phyloP scores from a whole-genome alignment of 2,329 filamentous ascomycete genomes.

The Cordyceps sp. region DNA sequence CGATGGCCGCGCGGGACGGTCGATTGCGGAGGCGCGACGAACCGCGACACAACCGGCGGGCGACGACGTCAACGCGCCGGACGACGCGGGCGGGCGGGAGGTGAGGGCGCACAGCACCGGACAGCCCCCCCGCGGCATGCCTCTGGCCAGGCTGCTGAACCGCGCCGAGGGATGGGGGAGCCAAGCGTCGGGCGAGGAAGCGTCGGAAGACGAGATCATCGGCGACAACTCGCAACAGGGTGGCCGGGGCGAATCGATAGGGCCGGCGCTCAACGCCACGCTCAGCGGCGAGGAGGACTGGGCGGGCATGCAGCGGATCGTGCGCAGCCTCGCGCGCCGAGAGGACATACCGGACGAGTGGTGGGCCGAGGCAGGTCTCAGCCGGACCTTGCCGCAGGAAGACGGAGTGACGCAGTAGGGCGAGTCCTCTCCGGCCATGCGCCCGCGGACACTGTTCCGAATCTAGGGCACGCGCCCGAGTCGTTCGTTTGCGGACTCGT shows the following conservation, averaged over 20 bases:
- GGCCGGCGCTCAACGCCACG: slow-evolving; percentile 1
- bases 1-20: background rate
- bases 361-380: slow-evolving; percentile 59
- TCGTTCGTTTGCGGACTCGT: too few relatives aligned
- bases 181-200: background rate
- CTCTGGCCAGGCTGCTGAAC: background rate
- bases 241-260: background rate
- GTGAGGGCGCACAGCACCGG: background rate
- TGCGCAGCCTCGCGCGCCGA: slow-evolving; percentile 51
- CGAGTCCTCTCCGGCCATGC: too few relatives aligned
- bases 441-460: too few relatives aligned
- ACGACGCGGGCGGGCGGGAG: background rate
- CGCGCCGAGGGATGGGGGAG: background rate
- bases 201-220: slow-evolving; percentile 1
- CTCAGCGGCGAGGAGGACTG: slow-evolving; percentile 19
- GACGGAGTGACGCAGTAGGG: slow-evolving; percentile 5
- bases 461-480: too few relatives aligned
- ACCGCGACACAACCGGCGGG: background rate
- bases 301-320: slow-evolving; percentile 54
- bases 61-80: background rate
- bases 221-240: background rate
- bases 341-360: slow-evolving; percentile 70
- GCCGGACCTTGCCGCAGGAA: slow-evolving; percentile 30
- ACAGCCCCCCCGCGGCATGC: background rate
- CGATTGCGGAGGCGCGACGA: background rate